A percentile compares a stretch with the other conserved stretches of the same genome.
Conservation (phyloP, 108 stramenopile species). For the Conticribra weissflogii region DNA sequence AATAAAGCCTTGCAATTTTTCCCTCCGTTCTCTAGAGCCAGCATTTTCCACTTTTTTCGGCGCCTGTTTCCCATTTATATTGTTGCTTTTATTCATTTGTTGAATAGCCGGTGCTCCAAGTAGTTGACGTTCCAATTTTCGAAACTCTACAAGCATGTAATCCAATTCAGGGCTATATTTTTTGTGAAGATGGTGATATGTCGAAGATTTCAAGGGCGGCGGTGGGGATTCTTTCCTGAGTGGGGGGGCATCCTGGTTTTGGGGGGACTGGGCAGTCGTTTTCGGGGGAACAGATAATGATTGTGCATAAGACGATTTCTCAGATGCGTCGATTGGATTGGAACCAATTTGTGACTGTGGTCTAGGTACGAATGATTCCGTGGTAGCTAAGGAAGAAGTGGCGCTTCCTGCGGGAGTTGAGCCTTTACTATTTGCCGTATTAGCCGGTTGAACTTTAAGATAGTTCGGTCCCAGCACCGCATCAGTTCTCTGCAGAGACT, state of each 20-base stretch:
- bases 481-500: no score
- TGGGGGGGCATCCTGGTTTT: not conserved
- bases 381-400: no score
- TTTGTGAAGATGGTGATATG: constrained; percentile 58
- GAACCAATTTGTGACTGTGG: no score
- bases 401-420: no score
- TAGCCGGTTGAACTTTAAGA: no score
- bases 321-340: no score
- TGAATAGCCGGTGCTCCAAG: constrained; percentile 61
- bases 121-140: constrained; percentile 80
- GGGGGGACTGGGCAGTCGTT: not conserved
- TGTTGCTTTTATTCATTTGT: constrained; percentile 31
- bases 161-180: constrained; percentile 78
- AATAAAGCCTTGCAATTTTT: constrained; percentile 88
- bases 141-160: constrained; percentile 86
- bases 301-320: no score
- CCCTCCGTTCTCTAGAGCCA: constrained; percentile 76
- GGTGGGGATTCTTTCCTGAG: constrained; percentile 16
- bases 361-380: no score
- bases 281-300: not conserved
- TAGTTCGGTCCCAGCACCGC: no score
- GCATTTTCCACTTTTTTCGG: constrained; percentile 53
- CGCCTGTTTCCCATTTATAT: constrained; percentile 20
- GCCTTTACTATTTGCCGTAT: no score
- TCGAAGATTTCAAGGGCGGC: constrained; percentile 58